Base-by-base conservation (phyloP, 2,329 filamentous ascomycete genomes). In the Beauveria rudraprayagi region DNA sequence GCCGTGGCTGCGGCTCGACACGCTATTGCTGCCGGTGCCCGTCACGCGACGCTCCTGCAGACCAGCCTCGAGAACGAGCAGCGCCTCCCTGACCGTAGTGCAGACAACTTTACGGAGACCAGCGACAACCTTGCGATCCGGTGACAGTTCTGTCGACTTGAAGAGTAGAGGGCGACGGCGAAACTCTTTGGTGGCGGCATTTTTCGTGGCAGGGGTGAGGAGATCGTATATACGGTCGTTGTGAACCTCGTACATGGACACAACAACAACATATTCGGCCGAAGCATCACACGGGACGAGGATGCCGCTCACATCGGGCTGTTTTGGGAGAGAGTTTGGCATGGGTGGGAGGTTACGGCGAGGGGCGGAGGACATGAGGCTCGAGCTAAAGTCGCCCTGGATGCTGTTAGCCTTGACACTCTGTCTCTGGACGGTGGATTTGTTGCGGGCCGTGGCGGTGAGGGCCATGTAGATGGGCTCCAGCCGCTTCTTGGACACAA, bases 201-300 rank as follows among this genome's bases (percentile, higher is more conserved):
- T 80, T 64, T 82, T 82, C 24, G 79, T 75, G 3, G 83, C 81
- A 0, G 84, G 83, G 0, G 88, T 89, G 1, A 99, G 79, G 0
- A 99, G 84, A 69, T 99, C 94, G 72, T 95, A 97, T 66, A 99
- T 97, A 41, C 92, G 87, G 75, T 99, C 93, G 70, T 99, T 99
- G 78, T 99, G 97, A 1, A 99, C 93, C 73, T 99, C 94, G 74
- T 97, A 97, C 92, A 99, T 99, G 59, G 92, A 96, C 24, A 99
- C 82, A 11, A 99, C 78, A 59, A 99, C 86, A 5, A 89, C 88
- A 67, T 97, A 97, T 67, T 96, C 91, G 60, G 88, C 84, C 22
- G 83, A 82, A 53, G 85, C 78, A 47, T 76, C 73, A 65, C 72
- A 76, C 0, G 84, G 80, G 0, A 95, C 80, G 5, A 81, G 77